A percentile compares a stretch with the other conserved stretches of the same genome.
These are phyloP conservation scores for Colletotrichum sp. DNA, from an alignment of 2,329 filamentous ascomycete genomes.

Conservation along the genomic window DNA sequence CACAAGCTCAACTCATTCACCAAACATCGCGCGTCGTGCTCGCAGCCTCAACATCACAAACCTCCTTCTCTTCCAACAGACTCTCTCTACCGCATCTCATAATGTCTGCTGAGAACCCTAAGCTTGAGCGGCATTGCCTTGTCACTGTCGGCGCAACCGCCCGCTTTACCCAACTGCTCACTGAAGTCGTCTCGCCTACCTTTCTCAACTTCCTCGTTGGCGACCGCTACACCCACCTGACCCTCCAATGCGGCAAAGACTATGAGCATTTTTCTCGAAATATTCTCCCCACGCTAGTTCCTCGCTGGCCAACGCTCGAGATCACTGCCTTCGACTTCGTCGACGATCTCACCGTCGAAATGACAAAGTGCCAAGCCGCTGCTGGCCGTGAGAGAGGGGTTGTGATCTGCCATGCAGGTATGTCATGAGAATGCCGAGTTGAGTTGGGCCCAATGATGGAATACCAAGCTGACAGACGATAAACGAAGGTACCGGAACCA, in stretches of 20 bases:
- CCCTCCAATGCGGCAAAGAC: constrained; percentile 82
- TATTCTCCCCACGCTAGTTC: constrained; percentile 23
- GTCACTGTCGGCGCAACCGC: constrained; percentile 94
- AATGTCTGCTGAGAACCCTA: not conserved
- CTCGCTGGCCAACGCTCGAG: constrained; percentile 42
- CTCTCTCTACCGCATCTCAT: not conserved
- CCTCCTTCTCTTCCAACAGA: not conserved
- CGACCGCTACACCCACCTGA: constrained; percentile 72
- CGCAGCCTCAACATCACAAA: not conserved
- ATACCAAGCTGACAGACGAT: not conserved
- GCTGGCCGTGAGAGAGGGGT: constrained; percentile 66
- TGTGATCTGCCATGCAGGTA: constrained; percentile 89
- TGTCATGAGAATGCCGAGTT: not conserved
- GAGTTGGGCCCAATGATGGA: not conserved
- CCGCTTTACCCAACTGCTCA: constrained; percentile 75
- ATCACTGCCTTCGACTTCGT: constrained; percentile 73
- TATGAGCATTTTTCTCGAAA: constrained; percentile 55
- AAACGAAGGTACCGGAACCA: constrained; percentile 79
- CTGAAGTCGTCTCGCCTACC: constrained; percentile 62
- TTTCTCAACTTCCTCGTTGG: constrained; percentile 68
- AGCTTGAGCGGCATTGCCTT: constrained; percentile 62
- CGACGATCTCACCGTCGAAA: constrained; percentile 62
- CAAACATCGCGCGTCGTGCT: not conserved
- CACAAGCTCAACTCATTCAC: not conserved
- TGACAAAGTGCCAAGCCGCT: constrained; percentile 57